Percentiles rank a stretch among this genome's conserved stretches.
Evolutionary conservation across 495 filamentous ascomycete genomes (phyloP).

Genomic region (Lasiosphaeris hirsuta): DNA sequence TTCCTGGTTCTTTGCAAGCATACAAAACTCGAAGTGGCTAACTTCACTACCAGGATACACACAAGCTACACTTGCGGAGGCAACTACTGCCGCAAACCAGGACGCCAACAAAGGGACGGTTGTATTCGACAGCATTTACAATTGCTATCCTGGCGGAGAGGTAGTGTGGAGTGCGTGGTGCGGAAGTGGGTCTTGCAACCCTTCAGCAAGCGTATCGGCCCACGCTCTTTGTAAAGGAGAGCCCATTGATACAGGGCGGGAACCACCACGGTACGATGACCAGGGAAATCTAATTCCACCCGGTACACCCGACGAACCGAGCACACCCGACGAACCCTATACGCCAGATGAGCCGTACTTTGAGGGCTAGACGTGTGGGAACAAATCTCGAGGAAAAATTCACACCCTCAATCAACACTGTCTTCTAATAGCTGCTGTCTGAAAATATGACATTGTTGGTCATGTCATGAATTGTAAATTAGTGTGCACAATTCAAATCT

Average conservation of each 20-base stretch:
- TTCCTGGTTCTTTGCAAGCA: background rate
- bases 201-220: background rate
- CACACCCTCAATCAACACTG: too few relatives aligned
- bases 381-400: too few relatives aligned
- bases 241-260: conserved; percentile 7
- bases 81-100: conserved; percentile 7
- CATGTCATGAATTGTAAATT: too few relatives aligned
- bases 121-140: conserved; percentile 15
- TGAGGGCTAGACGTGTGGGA: too few relatives aligned
- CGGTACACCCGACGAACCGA: too few relatives aligned
- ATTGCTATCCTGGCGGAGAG: conserved; percentile 16
- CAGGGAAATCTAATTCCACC: too few relatives aligned
- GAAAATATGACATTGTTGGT: too few relatives aligned
- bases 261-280: background rate
- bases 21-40: background rate
- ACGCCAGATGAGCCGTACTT: too few relatives aligned
- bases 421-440: too few relatives aligned
- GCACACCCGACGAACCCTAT: too few relatives aligned
- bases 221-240: conserved; percentile 13
- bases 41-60: conserved; percentile 3
- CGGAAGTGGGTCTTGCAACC: conserved; percentile 9
- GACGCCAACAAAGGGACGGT: conserved; percentile 6
- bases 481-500: background rate
- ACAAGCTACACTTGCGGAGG: conserved; percentile 7
- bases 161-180: conserved; percentile 16